A percentile compares a stretch with the other conserved stretches of the same genome.
phyloP scores from a whole-genome alignment of 306 rosid genomes.

The Alnus rubra region DNA sequence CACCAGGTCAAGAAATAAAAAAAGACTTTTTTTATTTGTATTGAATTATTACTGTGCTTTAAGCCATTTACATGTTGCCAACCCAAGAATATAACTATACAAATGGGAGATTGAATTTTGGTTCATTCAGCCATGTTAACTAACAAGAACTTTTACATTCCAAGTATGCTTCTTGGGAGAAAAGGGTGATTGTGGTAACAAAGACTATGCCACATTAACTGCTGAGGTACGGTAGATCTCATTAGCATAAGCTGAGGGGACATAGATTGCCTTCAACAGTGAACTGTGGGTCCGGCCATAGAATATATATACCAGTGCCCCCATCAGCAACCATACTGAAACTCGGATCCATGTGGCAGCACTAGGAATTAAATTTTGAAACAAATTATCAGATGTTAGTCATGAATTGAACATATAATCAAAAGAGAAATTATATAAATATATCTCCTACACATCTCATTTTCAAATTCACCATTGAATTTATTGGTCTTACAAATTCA shows the following conservation, averaged over 20 bases:
- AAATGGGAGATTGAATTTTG: constrained; percentile 7
- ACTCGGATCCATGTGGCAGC: constrained; percentile 60
- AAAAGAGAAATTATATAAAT: too few species aligned
- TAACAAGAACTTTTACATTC: background rate
- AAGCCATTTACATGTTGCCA: background rate
- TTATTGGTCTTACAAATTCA: too few species aligned
- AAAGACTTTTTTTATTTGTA: background rate
- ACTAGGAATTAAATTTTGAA: constrained; percentile 35
- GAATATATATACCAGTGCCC: constrained; percentile 49
- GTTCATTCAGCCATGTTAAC: background rate
- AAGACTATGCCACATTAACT: constrained; percentile 32
- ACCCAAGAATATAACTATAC: background rate
- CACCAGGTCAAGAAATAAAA: too few species aligned
- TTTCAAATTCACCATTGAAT: too few species aligned
- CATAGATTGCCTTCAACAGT: constrained; percentile 60
- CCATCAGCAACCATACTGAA: constrained; percentile 57
- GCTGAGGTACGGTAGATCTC: constrained; percentile 47
- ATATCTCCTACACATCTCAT: too few species aligned
- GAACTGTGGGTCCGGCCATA: constrained; percentile 70
- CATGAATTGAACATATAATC: background rate
- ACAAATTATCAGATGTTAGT: constrained; percentile 6
- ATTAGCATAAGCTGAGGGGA: constrained; percentile 46
- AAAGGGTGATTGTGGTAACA: background rate
- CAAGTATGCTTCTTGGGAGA: too few species aligned
- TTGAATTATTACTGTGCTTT: too few species aligned